A percentile compares a stretch with the other conserved stretches of the same genome.
These are phyloP conservation scores for Lanmaoa pseudosensibilis DNA, from an alignment of 768 basidiomycete species.

Conservation along the genomic window DNA sequence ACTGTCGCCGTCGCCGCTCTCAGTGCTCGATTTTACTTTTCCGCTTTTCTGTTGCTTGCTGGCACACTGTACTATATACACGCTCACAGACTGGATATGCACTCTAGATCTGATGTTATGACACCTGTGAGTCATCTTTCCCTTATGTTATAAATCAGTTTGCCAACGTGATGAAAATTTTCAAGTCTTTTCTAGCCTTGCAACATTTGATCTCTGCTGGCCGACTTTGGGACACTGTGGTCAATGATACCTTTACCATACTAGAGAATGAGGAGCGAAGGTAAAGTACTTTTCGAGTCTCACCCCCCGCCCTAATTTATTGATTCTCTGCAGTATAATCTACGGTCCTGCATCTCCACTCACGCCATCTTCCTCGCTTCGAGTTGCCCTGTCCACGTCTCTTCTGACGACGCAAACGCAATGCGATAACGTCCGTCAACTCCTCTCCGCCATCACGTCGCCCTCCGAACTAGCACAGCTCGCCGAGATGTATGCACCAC, in stretches of 20 bases:
- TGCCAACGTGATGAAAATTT: conserved; percentile 7
- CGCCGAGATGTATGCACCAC: conserved; percentile 86
- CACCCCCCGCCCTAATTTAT: background rate
- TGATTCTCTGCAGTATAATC: conserved; percentile 30
- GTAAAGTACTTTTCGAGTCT: conserved; percentile 38
- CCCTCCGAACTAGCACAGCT: conserved; percentile 73
- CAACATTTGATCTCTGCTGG: conserved; percentile 68
- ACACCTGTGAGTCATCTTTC: conserved; percentile 46
- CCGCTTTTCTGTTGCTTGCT: conserved; percentile 40
- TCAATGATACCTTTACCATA: conserved; percentile 64
- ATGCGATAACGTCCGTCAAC: conserved; percentile 78
- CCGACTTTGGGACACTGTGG: conserved; percentile 69
- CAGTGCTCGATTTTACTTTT: conserved; percentile 43
- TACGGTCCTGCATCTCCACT: conserved; percentile 43
- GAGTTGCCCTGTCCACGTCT: conserved; percentile 70
- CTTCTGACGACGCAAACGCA: conserved; percentile 76
- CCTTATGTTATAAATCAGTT: background rate
- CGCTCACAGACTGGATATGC: conserved; percentile 34
- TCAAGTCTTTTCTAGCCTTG: conserved; percentile 63
- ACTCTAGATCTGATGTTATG: conserved; percentile 48
- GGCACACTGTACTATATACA: conserved; percentile 42
- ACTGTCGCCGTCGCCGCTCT: conserved; percentile 42
- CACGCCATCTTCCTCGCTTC: conserved; percentile 40
- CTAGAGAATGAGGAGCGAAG: conserved; percentile 71
- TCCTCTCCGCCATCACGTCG: conserved; percentile 73